A percentile compares a stretch with the other conserved stretches of the same genome.
These are phyloP conservation scores for Aureobasidium sp. DNA, from an alignment of 2,329 filamentous ascomycete genomes.

Conservation along the genomic window DNA sequence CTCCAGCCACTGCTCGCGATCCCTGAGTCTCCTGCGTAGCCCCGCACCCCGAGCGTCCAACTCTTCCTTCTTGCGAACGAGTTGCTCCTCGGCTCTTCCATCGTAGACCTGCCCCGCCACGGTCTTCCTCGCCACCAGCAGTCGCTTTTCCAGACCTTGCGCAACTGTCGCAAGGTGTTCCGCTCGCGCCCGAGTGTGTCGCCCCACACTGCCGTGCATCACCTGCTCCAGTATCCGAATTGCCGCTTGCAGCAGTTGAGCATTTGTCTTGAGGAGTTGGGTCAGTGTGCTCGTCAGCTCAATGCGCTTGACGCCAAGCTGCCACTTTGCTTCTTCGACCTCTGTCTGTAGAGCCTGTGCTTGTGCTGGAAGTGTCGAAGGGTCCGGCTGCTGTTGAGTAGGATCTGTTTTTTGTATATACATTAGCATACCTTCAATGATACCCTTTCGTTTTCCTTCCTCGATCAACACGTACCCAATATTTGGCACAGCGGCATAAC, in stretches of 20 bases:
- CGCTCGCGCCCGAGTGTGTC: constrained; percentile 33
- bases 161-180: constrained; percentile 36
- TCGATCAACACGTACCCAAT: not conserved
- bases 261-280: constrained; percentile 29
- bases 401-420: constrained; percentile 11
- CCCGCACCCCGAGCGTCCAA: not conserved
- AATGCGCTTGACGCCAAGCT: constrained; percentile 24
- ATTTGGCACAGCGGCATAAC: constrained; percentile 27
- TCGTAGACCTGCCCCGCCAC: constrained; percentile 19
- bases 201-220: constrained; percentile 36
- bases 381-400: constrained; percentile 2
- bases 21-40: constrained; percentile 3
- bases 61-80: not conserved
- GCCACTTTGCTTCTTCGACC: constrained; percentile 16
- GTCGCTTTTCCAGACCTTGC: constrained; percentile 33
- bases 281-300: constrained; percentile 27
- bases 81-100: constrained; percentile 18
- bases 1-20: constrained; percentile 10
- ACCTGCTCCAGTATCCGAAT: constrained; percentile 40
- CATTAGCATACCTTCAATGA: constrained; percentile 10
- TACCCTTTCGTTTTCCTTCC: not conserved
- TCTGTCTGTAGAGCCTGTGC: constrained; percentile 13
- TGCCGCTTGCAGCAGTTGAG: constrained; percentile 28
- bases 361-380: not conserved
- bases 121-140: constrained; percentile 23